phyloP scores from a whole-genome alignment of 805 yeast genomes.

The Schizosaccharomyces octosporus region DNA sequence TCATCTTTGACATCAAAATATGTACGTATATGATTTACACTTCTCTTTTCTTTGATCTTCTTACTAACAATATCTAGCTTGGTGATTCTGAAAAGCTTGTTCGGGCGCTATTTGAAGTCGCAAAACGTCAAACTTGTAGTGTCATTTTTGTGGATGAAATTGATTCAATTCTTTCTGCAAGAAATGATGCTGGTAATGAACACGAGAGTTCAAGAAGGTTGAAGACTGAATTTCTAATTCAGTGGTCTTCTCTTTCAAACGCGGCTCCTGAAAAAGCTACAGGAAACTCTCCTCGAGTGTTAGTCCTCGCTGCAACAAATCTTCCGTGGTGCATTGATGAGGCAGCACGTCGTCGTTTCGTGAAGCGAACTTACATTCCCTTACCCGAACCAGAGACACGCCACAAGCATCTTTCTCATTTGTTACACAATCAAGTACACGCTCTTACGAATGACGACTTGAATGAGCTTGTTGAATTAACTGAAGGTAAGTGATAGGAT shows the following conservation, averaged over 20 bases:
- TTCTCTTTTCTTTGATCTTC: conserved; percentile 59
- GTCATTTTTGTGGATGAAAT: conserved; percentile 95
- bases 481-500: conserved; percentile 59
- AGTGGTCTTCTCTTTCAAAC: conserved; percentile 28
- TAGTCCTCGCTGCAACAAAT: conserved; percentile 88
- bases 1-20: conserved; percentile 92
- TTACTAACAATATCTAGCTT: conserved; percentile 11
- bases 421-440: conserved; percentile 52
- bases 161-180: conserved; percentile 93
- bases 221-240: conserved; percentile 88
- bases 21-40: conserved; percentile 44
- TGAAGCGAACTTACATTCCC: conserved; percentile 77
- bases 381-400: conserved; percentile 75
- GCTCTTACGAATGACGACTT: conserved; percentile 40
- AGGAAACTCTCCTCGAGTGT: conserved; percentile 46
- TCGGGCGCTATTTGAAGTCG: conserved; percentile 92
- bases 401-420: conserved; percentile 37
- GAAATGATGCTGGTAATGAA: conserved; percentile 73
- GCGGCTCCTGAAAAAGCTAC: conserved; percentile 70
- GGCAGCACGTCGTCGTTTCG: conserved; percentile 82
- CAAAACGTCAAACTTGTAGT: conserved; percentile 92
- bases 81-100: conserved; percentile 93
- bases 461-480: conserved; percentile 31
- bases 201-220: conserved; percentile 90
- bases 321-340: conserved; percentile 74